phyloP scores from a whole-genome alignment of 2,329 filamentous ascomycete genomes.

The Aspergillus amoenus region DNA sequence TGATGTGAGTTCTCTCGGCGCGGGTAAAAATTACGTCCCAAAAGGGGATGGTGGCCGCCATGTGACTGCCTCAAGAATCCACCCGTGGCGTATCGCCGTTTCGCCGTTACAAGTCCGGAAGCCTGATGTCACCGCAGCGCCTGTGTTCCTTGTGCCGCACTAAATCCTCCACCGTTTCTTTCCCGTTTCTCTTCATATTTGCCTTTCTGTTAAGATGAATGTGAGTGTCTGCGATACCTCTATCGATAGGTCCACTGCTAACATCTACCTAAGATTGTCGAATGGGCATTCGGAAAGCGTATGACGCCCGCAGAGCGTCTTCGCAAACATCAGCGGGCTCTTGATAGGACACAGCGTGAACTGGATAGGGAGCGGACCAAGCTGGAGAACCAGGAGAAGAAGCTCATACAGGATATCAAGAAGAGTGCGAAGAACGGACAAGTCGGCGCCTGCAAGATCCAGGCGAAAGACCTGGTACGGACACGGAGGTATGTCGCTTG shows the following conservation, averaged over 20 bases:
- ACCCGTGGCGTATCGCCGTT: conserved; percentile 6
- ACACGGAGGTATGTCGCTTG: conserved; percentile 67
- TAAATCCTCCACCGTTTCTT: background rate
- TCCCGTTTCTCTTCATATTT: background rate
- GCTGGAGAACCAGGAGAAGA: conserved; percentile 98
- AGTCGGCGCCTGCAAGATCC: conserved; percentile 97
- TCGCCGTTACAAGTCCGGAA: background rate
- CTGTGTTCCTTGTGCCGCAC: conserved; percentile 12
- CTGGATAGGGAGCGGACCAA: conserved; percentile 93
- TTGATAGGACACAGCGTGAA: conserved; percentile 96
- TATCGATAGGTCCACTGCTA: conserved; percentile 4
- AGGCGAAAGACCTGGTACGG: conserved; percentile 93
- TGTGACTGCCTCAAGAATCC: conserved; percentile 14
- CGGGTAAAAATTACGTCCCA: conserved; percentile 13
- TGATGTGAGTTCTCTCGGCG: conserved; percentile 11
- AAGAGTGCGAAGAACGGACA: conserved; percentile 97
- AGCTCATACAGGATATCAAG: conserved; percentile 92
- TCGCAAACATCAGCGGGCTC: conserved; percentile 80
- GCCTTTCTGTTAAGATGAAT: conserved; percentile 35
- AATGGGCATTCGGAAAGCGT: conserved; percentile 99
- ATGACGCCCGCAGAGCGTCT: conserved; percentile 80
- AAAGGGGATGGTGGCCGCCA: conserved; percentile 15
- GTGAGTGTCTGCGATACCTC: conserved; percentile 25
- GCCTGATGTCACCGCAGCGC: conserved; percentile 27
- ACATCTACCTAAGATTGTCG: conserved; percentile 69